A percentile compares a stretch with the other conserved stretches of the same genome.
phyloP scores from a whole-genome alignment of 352 stramenopile species.

The Phytopythium montanum region DNA sequence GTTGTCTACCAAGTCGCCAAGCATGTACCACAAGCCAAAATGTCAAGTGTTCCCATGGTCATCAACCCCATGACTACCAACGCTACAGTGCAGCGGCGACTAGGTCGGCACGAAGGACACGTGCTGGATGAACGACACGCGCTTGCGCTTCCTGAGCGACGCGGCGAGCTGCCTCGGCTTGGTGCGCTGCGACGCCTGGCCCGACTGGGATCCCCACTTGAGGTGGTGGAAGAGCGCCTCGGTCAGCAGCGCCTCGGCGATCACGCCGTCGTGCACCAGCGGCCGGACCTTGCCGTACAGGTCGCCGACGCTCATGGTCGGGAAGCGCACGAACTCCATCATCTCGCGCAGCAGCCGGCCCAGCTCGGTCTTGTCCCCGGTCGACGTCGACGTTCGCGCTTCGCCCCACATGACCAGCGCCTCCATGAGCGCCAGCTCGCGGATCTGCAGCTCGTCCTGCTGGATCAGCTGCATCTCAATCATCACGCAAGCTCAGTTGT shows the following conservation, averaged over 20 bases:
- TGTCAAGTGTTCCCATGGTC: no score
- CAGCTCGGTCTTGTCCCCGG: slow-evolving; percentile 36
- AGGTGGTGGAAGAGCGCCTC: slow-evolving; percentile 86
- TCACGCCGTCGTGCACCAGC: slow-evolving; percentile 59
- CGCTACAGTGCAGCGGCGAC: no score
- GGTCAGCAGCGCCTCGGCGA: slow-evolving; percentile 66
- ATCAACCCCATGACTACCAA: no score
- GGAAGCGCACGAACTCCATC: slow-evolving; percentile 83
- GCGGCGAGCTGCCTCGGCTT: slow-evolving; percentile 59
- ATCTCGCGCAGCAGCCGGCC: slow-evolving; percentile 62
- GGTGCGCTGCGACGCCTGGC: slow-evolving; percentile 50
- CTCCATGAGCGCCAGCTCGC: slow-evolving; percentile 74
- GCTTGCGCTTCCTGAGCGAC: slow-evolving; percentile 76
- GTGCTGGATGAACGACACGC: slow-evolving; percentile 86
- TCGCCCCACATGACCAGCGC: slow-evolving; percentile 79
- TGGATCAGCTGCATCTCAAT: slow-evolving; percentile 42
- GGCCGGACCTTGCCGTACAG: slow-evolving; percentile 83
- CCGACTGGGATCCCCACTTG: slow-evolving; percentile 76
- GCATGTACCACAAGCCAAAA: no score
- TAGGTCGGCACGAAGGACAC: slow-evolving; percentile 67
- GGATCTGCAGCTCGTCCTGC: slow-evolving; percentile 83
- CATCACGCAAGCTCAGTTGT: background rate
- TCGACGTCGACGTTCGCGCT: slow-evolving; percentile 47
- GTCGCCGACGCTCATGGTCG: slow-evolving; percentile 85
- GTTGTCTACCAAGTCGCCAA: no score